A percentile compares a stretch with the other conserved stretches of the same genome.
Conservation (phyloP, 148 eudicot genomes). For the Rhododendron kiyosumense region DNA sequence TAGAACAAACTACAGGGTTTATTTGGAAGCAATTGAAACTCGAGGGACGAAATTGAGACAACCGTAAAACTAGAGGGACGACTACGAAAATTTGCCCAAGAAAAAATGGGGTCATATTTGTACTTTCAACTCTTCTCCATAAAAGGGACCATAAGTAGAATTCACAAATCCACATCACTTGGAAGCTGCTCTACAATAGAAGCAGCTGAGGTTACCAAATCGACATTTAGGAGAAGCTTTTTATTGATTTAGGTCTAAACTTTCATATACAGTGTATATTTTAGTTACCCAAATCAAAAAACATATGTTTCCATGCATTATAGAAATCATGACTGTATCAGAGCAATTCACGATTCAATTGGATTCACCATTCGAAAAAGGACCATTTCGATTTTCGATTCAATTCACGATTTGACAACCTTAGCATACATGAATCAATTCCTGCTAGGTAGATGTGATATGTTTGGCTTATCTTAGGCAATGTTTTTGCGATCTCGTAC, state of each 20-base stretch:
- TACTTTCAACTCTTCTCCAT: not conserved
- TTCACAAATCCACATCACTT: not conserved
- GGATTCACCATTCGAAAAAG: not conserved
- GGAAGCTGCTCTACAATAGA: not conserved
- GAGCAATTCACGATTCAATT: not conserved
- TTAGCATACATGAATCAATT: not conserved
- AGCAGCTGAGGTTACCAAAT: not conserved
- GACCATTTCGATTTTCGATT: not conserved
- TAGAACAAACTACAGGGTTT: too few relatives aligned
- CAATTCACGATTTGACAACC: not conserved
- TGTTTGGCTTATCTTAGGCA: not conserved
- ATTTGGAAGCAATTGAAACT: too few relatives aligned
- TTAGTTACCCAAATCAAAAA: not conserved
- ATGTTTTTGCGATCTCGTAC: not conserved
- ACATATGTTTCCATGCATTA: not conserved
- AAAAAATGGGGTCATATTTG: not conserved
- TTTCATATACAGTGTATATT: not conserved
- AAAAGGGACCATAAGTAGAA: not conserved
- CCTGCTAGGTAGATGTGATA: not conserved
- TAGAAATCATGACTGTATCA: not conserved
- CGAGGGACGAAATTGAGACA: too few relatives aligned
- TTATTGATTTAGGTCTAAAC: not conserved
- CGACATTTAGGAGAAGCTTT: not conserved
- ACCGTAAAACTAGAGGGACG: too few relatives aligned
- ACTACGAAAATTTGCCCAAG: too few relatives aligned